Base-by-base conservation (phyloP, 2,329 filamentous ascomycete species). In the Fusarium cicatricum region DNA sequence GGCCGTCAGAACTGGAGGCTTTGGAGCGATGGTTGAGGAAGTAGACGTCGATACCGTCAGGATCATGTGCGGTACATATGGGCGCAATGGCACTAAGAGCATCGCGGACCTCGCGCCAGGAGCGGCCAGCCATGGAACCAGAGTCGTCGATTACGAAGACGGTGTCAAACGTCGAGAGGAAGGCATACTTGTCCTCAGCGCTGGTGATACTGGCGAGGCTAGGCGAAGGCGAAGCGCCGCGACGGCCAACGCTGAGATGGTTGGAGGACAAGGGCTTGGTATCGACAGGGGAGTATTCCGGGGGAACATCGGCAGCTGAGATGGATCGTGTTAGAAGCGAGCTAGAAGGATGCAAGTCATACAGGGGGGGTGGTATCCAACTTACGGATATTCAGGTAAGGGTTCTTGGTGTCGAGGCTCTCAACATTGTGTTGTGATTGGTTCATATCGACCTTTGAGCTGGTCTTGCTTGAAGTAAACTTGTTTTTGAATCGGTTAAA, bases 61-160 rank as follows among this genome's bases (percentile, higher is more conserved):
- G 76, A 71, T 98, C 94, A 72, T 90, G 87, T 4, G 79, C 72
- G 1, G 91, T 90, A 76, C 93, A 96, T 68, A 97, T 89, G 0
- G 91, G 91, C 0, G 91, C 84, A 68, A 98, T 92, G 41, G 85
- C 81, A 28, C 82, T 77, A 2, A 98, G 83, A 1, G 90, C 91
- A 9, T 82, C 78, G 21, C 82, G 77, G 1, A 91, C 90, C 73
- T 97, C 90, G 11, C 77, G 74, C 94, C 94, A 98, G 17, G 82
- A 83, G n/a, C 78, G 71, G 14, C 89, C 91, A 1, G 80, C 78
- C 94, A 98, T 98, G 66, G 89, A 93, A 5, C 86, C 85, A n/a
- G 89, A 92, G 78, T 98, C 94, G 71, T 98, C 94, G 70, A 98
- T 91, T 2, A 98, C 77, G 72, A 98, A 93, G 51, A 94, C 77